Conservation (phyloP, 805 yeast species). For the Cyberlindnera sargentensis region DNA sequence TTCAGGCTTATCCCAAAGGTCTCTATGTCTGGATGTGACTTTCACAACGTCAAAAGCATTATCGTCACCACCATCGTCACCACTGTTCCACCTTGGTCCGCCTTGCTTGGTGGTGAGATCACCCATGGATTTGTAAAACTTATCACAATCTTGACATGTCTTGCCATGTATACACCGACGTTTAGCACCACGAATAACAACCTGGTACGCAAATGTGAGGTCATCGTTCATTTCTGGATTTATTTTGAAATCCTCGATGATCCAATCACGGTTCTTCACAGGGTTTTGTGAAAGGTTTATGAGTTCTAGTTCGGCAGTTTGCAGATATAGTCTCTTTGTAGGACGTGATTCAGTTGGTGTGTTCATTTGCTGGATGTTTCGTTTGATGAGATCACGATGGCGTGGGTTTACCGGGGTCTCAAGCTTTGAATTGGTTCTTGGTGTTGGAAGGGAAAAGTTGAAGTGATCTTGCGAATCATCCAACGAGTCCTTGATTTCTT, state of each 20-base stretch:
- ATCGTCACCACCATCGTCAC: neutral
- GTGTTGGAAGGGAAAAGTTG: constrained; percentile 4
- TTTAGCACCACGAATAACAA: constrained; percentile 27
- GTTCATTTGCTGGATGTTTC: constrained; percentile 1
- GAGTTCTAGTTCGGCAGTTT: neutral
- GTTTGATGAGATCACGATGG: neutral
- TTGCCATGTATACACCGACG: constrained; percentile 29
- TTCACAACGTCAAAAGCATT: constrained; percentile 14
- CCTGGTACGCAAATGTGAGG: constrained; percentile 26
- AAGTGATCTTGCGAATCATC: constrained; percentile 7
- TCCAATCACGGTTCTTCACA: constrained; percentile 26
- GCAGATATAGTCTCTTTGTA: constrained; percentile 4
- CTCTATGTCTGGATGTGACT: constrained; percentile 20
- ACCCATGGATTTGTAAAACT: constrained; percentile 27
- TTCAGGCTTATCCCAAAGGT: constrained; percentile 28
- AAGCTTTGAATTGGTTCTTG: constrained; percentile 4
- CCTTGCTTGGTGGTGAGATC: constrained; percentile 13
- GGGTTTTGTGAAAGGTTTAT: constrained; percentile 15
- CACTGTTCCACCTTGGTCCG: constrained; percentile 26
- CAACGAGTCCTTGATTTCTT: constrained; percentile 11
- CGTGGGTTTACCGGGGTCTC: constrained; percentile 9
- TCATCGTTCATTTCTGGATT: constrained; percentile 27
- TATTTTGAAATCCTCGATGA: constrained; percentile 31
- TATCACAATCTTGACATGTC: constrained; percentile 27
- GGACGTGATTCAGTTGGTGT: constrained; percentile 18